Evolutionary conservation across 148 eudicot species (phyloP).

Genomic region (Chenopodium quinoa): DNA sequence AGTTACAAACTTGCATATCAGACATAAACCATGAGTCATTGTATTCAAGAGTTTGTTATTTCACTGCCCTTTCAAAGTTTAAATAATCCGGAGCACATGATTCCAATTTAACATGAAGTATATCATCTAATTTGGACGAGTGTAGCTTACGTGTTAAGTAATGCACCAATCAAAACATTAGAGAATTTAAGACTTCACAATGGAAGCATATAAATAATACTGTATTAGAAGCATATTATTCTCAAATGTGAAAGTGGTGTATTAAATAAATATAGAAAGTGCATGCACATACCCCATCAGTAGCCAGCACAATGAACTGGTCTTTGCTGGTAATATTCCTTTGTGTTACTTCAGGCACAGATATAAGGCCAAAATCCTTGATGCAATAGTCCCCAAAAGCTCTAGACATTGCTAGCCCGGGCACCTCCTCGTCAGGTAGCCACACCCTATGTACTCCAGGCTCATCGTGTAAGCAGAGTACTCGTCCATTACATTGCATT

Average conservation of each 20-base stretch:
- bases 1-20: neutral
- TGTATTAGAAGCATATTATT: conserved; percentile 7
- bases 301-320: conserved; percentile 77
- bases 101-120: neutral
- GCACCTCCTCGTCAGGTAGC: conserved; percentile 73
- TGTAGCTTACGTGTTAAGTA: neutral
- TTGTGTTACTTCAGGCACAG: conserved; percentile 86
- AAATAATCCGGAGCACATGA: conserved; percentile 5
- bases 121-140: neutral
- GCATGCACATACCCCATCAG: conserved; percentile 82
- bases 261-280: neutral
- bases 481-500: conserved; percentile 73
- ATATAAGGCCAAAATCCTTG: conserved; percentile 83
- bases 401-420: conserved; percentile 96
- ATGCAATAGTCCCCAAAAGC: conserved; percentile 90
- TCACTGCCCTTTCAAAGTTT: neutral
- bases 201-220: neutral
- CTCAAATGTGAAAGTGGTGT: conserved; percentile 11
- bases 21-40: neutral
- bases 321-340: conserved; percentile 61
- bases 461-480: conserved; percentile 74
- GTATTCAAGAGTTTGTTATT: neutral
- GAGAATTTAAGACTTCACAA: neutral
- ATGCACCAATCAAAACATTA: neutral
- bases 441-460: conserved; percentile 89